Percentiles rank a stretch among this genome's conserved stretches.
Conservation (phyloP, 768 basidiomycete genomes). For the Lactarius pseudohatsudake region DNA sequence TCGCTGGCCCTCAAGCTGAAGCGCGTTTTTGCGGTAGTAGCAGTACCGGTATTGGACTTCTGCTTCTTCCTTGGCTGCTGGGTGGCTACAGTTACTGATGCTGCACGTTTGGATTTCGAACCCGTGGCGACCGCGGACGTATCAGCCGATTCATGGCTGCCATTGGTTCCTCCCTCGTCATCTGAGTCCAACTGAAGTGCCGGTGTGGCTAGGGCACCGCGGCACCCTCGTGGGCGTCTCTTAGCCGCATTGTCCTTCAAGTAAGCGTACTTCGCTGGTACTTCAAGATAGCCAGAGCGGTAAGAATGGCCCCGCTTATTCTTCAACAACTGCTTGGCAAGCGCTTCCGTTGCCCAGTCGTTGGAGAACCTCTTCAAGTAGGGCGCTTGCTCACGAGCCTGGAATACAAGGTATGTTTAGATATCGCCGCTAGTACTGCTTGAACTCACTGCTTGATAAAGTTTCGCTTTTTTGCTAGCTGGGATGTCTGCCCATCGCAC, state of each 20-base stretch:
- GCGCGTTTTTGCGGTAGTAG: not conserved
- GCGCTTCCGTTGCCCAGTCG: too few species aligned
- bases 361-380: too few species aligned
- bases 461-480: too few species aligned
- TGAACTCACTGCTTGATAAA: too few species aligned
- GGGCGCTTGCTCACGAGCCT: too few species aligned
- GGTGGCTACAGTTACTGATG: not conserved
- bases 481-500: not conserved
- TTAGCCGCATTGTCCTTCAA: not conserved
- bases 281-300: not conserved
- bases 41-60: not conserved
- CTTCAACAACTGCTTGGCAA: too few species aligned
- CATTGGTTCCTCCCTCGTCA: too few species aligned
- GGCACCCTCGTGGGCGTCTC: not conserved
- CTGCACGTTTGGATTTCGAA: not conserved
- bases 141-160: not conserved
- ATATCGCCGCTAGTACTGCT: too few species aligned
- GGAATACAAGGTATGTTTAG: too few species aligned
- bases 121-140: not conserved
- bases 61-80: not conserved
- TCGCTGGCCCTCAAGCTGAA: not conserved
- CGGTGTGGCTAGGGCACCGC: too few species aligned
- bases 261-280: not conserved
- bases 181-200: too few species aligned
- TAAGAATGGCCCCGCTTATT: not conserved